Evolutionary conservation across 176 grass and related monocot species (phyloP).

Genomic region (Puya raimondii): DNA sequence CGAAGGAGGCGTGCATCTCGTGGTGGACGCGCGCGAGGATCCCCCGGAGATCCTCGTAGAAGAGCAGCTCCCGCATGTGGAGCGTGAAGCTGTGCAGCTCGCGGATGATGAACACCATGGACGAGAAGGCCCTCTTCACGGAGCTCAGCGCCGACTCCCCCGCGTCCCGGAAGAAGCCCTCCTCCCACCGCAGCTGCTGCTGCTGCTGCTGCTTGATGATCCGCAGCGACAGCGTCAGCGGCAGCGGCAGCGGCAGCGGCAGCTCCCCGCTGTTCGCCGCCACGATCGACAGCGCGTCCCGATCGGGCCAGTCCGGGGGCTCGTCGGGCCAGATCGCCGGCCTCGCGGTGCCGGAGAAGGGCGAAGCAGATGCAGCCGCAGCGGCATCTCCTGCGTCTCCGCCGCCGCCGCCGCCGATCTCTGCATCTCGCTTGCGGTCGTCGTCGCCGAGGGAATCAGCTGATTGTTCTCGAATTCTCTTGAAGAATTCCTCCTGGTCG

Average conservation of each 20-base stretch:
- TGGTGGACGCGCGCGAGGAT: conserved; percentile 49
- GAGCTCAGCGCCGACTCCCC: conserved; percentile 46
- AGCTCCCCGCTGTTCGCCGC: conserved; percentile 51
- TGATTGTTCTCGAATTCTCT: conserved; percentile 59
- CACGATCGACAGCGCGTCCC: conserved; percentile 34
- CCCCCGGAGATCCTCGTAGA: conserved; percentile 61
- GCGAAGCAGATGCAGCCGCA: not conserved
- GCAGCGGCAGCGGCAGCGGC: conserved; percentile 60
- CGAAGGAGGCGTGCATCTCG: conserved; percentile 90
- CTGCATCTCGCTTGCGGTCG: not conserved
- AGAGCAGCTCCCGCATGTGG: conserved; percentile 53
- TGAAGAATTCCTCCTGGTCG: conserved; percentile 44
- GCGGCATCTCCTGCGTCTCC: not conserved
- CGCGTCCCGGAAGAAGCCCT: conserved; percentile 30
- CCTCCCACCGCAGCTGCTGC: conserved; percentile 29
- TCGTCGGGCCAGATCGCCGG: not conserved
- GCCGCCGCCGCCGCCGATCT: not conserved
- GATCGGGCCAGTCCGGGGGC: not conserved
- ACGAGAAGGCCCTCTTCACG: conserved; percentile 77
- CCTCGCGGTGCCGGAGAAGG: not conserved
- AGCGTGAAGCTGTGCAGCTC: conserved; percentile 87
- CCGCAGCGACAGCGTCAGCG: conserved; percentile 66
- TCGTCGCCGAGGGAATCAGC: not conserved
- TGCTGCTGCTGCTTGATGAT: conserved; percentile 76
- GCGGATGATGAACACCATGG: conserved; percentile 95